A percentile compares a stretch with the other conserved stretches of the same genome.
Evolutionary conservation across 2,329 filamentous ascomycete genomes (phyloP).

Genomic region (Diplodia sapinea): DNA sequence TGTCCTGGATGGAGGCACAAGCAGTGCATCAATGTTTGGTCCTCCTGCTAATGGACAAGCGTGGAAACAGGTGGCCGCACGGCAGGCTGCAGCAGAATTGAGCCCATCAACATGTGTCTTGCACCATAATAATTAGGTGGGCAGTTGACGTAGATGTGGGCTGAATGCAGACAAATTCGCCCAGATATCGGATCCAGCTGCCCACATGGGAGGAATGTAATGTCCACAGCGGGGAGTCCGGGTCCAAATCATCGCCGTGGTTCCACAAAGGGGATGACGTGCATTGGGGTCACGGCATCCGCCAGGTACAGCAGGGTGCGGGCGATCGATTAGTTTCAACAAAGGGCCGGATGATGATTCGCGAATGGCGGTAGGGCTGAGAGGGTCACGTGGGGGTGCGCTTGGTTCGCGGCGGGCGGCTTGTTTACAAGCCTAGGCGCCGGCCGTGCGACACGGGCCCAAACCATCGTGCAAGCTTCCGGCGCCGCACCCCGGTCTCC

Average conservation of each 20-base stretch:
- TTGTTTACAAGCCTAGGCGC: conserved; percentile 21
- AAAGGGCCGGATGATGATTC: conserved; percentile 24
- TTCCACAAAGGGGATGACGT: conserved; percentile 24
- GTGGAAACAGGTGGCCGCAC: background rate
- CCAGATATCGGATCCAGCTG: too few relatives aligned
- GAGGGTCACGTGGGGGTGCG: conserved; percentile 1
- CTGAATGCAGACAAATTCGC: too few relatives aligned
- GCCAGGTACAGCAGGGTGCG: conserved; percentile 14
- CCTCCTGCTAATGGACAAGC: conserved; percentile 10
- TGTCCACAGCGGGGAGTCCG: too few relatives aligned
- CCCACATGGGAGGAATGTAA: too few relatives aligned
- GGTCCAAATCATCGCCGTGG: too few relatives aligned
- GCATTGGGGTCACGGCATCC: conserved; percentile 9
- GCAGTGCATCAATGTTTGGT: background rate
- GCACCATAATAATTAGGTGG: too few relatives aligned
- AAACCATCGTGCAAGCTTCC: background rate
- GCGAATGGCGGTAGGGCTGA: conserved; percentile 16
- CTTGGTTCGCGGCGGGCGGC: background rate
- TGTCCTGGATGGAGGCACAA: background rate
- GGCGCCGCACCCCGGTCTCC: conserved; percentile 15
- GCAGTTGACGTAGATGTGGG: too few relatives aligned
- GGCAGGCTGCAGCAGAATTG: too few relatives aligned
- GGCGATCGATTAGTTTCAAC: background rate
- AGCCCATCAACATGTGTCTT: too few relatives aligned
- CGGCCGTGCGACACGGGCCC: conserved; percentile 9